Evolutionary conservation across 1,139 yeast species (phyloP), one percentile per base, ranked within the genome.

Genomic region (Hyphopichia burtonii): DNA sequence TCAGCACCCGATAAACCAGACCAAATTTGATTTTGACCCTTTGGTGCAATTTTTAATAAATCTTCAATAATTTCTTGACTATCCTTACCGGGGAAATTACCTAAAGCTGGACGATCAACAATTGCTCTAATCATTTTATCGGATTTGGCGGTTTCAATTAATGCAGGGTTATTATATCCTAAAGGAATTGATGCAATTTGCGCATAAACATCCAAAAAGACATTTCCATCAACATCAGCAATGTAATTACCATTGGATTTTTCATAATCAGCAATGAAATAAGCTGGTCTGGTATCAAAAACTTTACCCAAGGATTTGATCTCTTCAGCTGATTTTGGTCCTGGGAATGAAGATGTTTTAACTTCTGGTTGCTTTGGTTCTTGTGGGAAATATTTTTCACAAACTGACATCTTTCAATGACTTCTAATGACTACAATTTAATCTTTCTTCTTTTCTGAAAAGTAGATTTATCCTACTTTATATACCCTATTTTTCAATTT

Each of bases 1-100:
- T 86, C 93, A 25, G 91, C 86, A 46, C 95, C 95, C 16, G 89
- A 79, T 53, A 85, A 71, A 34, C 86, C 91, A 15, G 87, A 80
- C 89, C 91, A 86, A 42, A 78, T 76, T 56, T 77, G 68, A 55
- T 71, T 76, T 62, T 81, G 83, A 46, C 87, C 88, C 58, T 78
- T 78, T 51, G 91, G 91, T 40, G 90, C 90, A 49, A 76, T 80
- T 44, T 80, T 73, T 49, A 83, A 68, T 45, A 84, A 65, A 12
- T 76, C 80, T 44, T 67, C 64, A 47, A 84, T 71, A 49, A 83
- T 82, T 43, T 73, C 70, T 51, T 78, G 80, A 49, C 74, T 74
- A 53, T 85, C 89, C 40, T 61, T 63, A 45, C 86, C 78, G 33
- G 93, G 89, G 65, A 83, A 85, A 70, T 83, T 83, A 48, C 89